Evolutionary conservation across 345 rosid species (phyloP).

Genomic region (Eucalyptus leucophloia): DNA sequence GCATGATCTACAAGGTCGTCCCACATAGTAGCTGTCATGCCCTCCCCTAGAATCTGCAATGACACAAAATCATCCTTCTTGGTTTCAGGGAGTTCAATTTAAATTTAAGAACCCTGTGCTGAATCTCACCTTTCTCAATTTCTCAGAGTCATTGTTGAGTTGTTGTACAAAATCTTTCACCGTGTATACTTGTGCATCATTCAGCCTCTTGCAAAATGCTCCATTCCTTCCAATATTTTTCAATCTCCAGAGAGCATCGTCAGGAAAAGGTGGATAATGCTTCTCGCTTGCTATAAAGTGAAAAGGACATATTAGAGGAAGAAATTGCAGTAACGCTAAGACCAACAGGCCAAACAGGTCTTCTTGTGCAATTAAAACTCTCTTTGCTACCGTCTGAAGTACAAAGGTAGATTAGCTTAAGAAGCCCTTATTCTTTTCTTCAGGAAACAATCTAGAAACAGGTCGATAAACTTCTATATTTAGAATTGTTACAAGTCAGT

Average conservation of each 20-base stretch:
- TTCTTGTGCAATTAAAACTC: not conserved
- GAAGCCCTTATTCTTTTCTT: not conserved
- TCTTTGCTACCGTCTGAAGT: not conserved
- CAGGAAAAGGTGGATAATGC: constrained; percentile 64
- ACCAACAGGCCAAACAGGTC: not conserved
- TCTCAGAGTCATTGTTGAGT: constrained; percentile 30
- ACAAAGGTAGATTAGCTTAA: not conserved
- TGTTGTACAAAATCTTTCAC: constrained; percentile 65
- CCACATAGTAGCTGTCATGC: not conserved
- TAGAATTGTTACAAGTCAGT: not conserved
- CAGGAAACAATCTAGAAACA: not conserved
- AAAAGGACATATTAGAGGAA: not conserved
- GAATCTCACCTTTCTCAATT: not conserved
- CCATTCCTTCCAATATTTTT: constrained; percentile 83
- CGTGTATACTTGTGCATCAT: constrained; percentile 39
- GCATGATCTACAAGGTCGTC: not conserved
- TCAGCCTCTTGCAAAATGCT: constrained; percentile 60
- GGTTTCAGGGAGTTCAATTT: not conserved
- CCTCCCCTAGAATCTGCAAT: not conserved
- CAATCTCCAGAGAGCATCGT: constrained; percentile 89
- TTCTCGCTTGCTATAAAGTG: constrained; percentile 51
- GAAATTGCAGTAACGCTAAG: not conserved
- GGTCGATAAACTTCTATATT: no score
- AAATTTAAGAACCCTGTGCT: not conserved
- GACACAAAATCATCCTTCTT: not conserved